Percentiles rank a stretch among this genome's conserved stretches.
Conservation (phyloP, 805 yeast genomes). For the Pichia nakasei region DNA sequence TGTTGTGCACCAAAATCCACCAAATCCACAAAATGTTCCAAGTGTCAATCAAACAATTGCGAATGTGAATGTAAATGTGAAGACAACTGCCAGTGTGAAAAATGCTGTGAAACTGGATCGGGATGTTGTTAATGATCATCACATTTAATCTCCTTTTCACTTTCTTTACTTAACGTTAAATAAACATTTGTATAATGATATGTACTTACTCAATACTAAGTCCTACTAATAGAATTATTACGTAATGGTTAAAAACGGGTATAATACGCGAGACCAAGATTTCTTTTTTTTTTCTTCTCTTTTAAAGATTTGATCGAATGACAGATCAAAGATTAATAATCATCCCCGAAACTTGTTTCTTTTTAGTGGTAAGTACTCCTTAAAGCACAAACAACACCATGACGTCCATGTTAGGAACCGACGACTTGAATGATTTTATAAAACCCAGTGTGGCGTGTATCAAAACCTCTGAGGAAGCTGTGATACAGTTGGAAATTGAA, state of each 20-base stretch:
- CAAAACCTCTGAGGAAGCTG: constrained; percentile 56
- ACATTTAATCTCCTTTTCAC: background rate
- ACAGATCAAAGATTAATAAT: no score
- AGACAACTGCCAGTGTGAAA: background rate
- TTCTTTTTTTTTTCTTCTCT: no score
- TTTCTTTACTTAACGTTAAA: no score
- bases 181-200: no score
- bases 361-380: no score
- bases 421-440: constrained; percentile 89
- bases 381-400: constrained; percentile 27
- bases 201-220: no score
- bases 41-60: background rate
- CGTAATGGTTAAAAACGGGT: no score
- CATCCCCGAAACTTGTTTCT: background rate
- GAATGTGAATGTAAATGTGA: background rate
- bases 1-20: background rate
- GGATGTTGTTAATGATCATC: background rate
- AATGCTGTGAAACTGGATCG: background rate
- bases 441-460: constrained; percentile 92
- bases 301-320: no score
- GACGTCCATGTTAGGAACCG: constrained; percentile 85
- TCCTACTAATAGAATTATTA: no score
- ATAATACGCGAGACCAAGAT: no score
- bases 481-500: constrained; percentile 33
- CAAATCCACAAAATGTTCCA: background rate